phyloP scores from a whole-genome alignment of 495 filamentous ascomycete genomes.

The Chaetomidium leptoderma region DNA sequence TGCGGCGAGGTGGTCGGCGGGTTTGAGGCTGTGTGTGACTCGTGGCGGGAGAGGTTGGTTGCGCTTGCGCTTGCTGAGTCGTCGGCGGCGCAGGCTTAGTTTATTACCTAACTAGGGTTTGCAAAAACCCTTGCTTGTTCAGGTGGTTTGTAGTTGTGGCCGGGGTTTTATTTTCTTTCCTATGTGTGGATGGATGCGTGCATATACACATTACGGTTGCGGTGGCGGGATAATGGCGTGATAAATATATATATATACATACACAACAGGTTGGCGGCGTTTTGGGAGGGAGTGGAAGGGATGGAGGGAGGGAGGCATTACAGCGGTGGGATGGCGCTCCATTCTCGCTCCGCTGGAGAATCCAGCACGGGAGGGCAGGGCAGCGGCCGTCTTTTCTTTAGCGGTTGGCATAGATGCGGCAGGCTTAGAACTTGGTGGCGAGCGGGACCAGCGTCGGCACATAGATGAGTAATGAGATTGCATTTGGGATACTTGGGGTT shows the following conservation, averaged over 20 bases:
- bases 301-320: background rate
- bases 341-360: background rate
- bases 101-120: too few relatives aligned
- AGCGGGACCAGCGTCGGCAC: background rate
- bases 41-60: conserved; percentile 48
- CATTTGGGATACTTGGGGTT: too few relatives aligned
- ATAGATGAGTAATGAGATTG: conserved; percentile 2
- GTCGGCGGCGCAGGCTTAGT: background rate
- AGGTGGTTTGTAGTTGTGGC: too few relatives aligned
- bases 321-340: background rate
- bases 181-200: background rate
- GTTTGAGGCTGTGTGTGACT: conserved; percentile 79
- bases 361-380: background rate
- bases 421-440: background rate
- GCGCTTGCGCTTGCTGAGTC: too few relatives aligned
- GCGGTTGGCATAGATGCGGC: conserved; percentile 1
- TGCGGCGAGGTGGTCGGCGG: conserved; percentile 85
- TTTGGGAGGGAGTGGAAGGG: background rate
- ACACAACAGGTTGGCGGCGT: conserved; percentile 1
- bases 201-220: background rate
- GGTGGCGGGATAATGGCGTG: background rate
- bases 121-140: too few relatives aligned
- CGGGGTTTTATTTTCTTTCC: background rate
- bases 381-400: too few relatives aligned
- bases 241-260: background rate